Conservation (phyloP, 2,329 filamentous ascomycete genomes). For the Fusarium caatingaense region DNA sequence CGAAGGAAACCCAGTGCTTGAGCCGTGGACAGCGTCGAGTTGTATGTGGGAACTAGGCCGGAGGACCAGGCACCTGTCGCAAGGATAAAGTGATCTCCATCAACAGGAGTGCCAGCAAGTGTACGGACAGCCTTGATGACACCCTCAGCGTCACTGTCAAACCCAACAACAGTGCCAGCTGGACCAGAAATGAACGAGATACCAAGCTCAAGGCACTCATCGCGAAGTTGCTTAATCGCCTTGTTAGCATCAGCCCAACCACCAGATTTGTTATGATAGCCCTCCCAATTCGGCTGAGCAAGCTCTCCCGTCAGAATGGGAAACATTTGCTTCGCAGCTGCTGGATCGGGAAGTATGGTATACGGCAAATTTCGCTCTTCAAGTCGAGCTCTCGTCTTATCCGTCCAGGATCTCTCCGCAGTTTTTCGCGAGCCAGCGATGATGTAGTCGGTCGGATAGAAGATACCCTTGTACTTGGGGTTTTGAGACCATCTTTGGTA, state of each 20-base stretch:
- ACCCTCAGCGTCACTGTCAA: conserved; percentile 6
- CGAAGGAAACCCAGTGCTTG: conserved; percentile 32
- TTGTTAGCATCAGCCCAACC: conserved; percentile 37
- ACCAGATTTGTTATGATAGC: conserved; percentile 26
- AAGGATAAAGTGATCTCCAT: conserved; percentile 30
- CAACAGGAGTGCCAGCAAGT: neutral
- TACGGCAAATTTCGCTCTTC: conserved; percentile 17
- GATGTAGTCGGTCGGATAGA: conserved; percentile 20
- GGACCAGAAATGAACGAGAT: conserved; percentile 30
- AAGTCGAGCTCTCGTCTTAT: conserved; percentile 30
- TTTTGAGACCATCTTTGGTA: conserved; percentile 24
- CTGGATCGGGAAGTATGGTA: conserved; percentile 1
- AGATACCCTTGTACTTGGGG: conserved; percentile 29
- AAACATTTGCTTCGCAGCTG: neutral
- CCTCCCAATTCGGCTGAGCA: conserved; percentile 22
- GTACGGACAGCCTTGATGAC: conserved; percentile 1
- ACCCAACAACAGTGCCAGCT: conserved; percentile 21
- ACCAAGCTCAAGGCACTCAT: conserved; percentile 29
- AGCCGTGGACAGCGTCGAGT: conserved; percentile 30
- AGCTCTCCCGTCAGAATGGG: conserved; percentile 19
- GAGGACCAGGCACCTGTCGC: conserved; percentile 32
- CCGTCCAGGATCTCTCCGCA: conserved; percentile 14
- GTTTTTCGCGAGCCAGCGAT: conserved; percentile 6
- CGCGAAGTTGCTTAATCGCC: conserved; percentile 30
- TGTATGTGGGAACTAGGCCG: conserved; percentile 13